A percentile compares a stretch with the other conserved stretches of the same genome.
Evolutionary conservation across 2,329 filamentous ascomycete species (phyloP).

Genomic region (Leptographium procerum): DNA sequence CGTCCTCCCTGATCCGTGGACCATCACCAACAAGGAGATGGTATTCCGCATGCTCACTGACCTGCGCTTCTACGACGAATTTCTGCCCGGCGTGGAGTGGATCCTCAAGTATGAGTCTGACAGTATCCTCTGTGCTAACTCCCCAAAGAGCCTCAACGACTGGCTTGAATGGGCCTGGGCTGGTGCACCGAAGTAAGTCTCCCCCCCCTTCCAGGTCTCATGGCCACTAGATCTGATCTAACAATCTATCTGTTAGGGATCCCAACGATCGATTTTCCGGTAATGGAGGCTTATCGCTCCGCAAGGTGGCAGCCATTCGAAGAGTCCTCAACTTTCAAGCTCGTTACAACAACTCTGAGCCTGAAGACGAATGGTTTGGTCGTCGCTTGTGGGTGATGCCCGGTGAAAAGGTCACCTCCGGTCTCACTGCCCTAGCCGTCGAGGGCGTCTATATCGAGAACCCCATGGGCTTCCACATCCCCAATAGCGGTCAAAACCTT

Average conservation of each 20-base stretch:
- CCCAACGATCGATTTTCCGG: slow-evolving; percentile 34
- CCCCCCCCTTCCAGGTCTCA: neutral
- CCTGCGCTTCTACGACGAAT: slow-evolving; percentile 39
- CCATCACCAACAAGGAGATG: slow-evolving; percentile 34
- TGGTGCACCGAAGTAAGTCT: slow-evolving; percentile 34
- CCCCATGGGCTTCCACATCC: slow-evolving; percentile 44
- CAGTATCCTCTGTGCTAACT: slow-evolving; percentile 44
- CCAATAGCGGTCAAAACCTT: slow-evolving; percentile 29
- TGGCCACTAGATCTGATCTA: neutral
- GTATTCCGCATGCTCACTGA: slow-evolving; percentile 38
- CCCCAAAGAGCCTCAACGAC: slow-evolving; percentile 36
- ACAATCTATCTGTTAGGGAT: slow-evolving; percentile 17
- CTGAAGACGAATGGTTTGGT: slow-evolving; percentile 46
- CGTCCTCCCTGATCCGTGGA: slow-evolving; percentile 35
- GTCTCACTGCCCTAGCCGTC: slow-evolving; percentile 31
- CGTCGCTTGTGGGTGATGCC: slow-evolving; percentile 35
- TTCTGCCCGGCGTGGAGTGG: slow-evolving; percentile 39
- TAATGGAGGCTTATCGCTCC: slow-evolving; percentile 42
- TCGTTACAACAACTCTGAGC: slow-evolving; percentile 36
- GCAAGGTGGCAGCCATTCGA: slow-evolving; percentile 38
- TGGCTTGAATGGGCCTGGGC: slow-evolving; percentile 45
- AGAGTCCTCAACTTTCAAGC: slow-evolving; percentile 36
- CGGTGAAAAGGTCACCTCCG: slow-evolving; percentile 33
- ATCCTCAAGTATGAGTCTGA: slow-evolving; percentile 44
- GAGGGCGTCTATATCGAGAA: slow-evolving; percentile 37